Base-by-base conservation (phyloP, 2,329 filamentous ascomycete genomes). In the Penicillium crustosum region DNA sequence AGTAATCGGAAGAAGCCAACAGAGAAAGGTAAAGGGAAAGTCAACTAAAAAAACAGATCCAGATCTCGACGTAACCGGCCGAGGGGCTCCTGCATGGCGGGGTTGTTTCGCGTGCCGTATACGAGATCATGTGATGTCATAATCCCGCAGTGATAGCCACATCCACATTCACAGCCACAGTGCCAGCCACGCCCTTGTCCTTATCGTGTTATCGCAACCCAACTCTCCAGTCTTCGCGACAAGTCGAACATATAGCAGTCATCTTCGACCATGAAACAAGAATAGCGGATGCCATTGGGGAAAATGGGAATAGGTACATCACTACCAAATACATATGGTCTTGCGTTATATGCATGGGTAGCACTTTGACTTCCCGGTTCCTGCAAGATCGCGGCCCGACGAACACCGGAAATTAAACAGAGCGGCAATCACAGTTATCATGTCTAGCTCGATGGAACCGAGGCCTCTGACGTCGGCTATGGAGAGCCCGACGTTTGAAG, bases 401-500 rank as follows among this genome's bases (percentile, higher is more conserved):
- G 36, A 27, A 44, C 53, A 53, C 29, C 42, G 47, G 53, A 57
- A 43, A 19, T 53, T 43, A 29, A 57, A 38, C 52, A 23, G 27
- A 55, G 29, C 55, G 55, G 36, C 42, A 48, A 58, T 52, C 53
- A 43, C 45, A 51, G 54, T 42, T 61, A 69, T 55, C 50, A 75
- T 75, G 71, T 67, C 69, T 52, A 72, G 69, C 53, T 66, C 69
- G 19, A 74, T 73, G 65, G 73, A 72, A 48, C 67, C 73, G 31
- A 75, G 70, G 63, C 74, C 73, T 35, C 73, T 74, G 44, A 68
- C 70, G 6, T 84, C 82, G 56, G 89, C 91, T 39, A 92, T 87
- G 65, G 90, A 96, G 63, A 96, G 91, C 73, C 87, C 90, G 54
- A 96, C 90, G 35, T 97, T 96, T 67, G 91, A 92, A 66, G 85